phyloP scores from a whole-genome alignment of 106 monocot genomes.

The Dendrobium huoshanense region DNA sequence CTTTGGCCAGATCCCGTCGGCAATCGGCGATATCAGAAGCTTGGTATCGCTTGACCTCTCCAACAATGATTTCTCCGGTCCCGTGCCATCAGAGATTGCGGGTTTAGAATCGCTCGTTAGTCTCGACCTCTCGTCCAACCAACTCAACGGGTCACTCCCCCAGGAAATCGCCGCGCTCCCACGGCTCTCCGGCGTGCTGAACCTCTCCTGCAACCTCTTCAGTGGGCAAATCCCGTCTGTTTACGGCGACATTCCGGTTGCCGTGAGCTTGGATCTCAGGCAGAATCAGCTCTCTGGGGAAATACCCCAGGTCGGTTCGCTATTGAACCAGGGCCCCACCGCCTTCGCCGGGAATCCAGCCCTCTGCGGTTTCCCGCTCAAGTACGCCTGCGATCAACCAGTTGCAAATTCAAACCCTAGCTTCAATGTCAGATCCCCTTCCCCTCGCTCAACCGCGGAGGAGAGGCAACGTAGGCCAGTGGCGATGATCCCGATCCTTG shows the following conservation, averaged over 20 bases:
- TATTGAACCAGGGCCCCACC: slow-evolving; percentile 88
- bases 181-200: slow-evolving; percentile 57
- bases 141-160: slow-evolving; percentile 79
- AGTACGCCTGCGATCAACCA: slow-evolving; percentile 28
- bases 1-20: slow-evolving; percentile 60
- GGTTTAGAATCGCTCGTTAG: slow-evolving; percentile 51
- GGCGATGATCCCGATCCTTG: slow-evolving; percentile 40
- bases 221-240: slow-evolving; percentile 63
- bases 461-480: slow-evolving; percentile 19
- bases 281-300: slow-evolving; percentile 73
- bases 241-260: slow-evolving; percentile 55
- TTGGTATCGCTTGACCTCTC: slow-evolving; percentile 67
- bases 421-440: slow-evolving; percentile 21
- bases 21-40: slow-evolving; percentile 51
- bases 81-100: slow-evolving; percentile 62
- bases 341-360: slow-evolving; percentile 68
- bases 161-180: slow-evolving; percentile 46
- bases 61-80: slow-evolving; percentile 68
- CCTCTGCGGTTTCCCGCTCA: slow-evolving; percentile 84
- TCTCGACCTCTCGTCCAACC: slow-evolving; percentile 66
- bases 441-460: slow-evolving; percentile 11
- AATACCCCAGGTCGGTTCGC: slow-evolving; percentile 76
- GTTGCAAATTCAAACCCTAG: slow-evolving; percentile 17
- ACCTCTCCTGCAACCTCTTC: slow-evolving; percentile 63
- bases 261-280: slow-evolving; percentile 72